Evolutionary conservation across 495 filamentous ascomycete species (phyloP).

Genomic region (Daldinia bambusicola): DNA sequence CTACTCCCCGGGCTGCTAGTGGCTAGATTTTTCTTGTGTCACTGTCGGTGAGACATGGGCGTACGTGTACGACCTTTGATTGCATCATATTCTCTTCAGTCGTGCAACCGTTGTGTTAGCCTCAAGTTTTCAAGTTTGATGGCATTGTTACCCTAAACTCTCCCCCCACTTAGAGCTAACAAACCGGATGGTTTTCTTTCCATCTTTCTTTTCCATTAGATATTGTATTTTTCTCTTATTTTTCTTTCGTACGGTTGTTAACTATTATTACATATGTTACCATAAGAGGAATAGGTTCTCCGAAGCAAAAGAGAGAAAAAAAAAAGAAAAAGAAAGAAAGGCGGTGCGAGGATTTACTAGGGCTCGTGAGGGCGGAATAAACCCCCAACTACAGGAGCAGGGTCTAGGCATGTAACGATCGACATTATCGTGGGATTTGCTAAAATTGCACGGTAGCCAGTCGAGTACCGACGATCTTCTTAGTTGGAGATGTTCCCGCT

Average conservation of each 20-base stretch:
- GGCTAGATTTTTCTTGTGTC: background rate
- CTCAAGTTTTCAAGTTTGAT: constrained; percentile 25
- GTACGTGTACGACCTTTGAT: constrained; percentile 11
- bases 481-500: constrained; percentile 35
- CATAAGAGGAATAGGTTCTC: background rate
- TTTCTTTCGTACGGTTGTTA: background rate
- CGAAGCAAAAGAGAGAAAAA: background rate
- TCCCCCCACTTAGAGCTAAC: constrained; percentile 1
- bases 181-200: background rate
- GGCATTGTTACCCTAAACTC: constrained; percentile 6
- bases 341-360: background rate
- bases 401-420: constrained; percentile 32
- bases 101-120: constrained; percentile 23
- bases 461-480: constrained; percentile 37
- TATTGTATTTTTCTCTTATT: background rate
- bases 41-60: constrained; percentile 6
- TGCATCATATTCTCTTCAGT: constrained; percentile 4
- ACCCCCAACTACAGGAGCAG: constrained; percentile 6
- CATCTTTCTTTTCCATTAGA: no score
- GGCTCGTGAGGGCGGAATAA: background rate
- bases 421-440: constrained; percentile 35
- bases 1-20: background rate
- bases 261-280: background rate
- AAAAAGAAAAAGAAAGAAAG: background rate
- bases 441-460: constrained; percentile 33